Evolutionary conservation across 805 yeast species (phyloP).

Genomic region (Starmerella scarabaei): DNA sequence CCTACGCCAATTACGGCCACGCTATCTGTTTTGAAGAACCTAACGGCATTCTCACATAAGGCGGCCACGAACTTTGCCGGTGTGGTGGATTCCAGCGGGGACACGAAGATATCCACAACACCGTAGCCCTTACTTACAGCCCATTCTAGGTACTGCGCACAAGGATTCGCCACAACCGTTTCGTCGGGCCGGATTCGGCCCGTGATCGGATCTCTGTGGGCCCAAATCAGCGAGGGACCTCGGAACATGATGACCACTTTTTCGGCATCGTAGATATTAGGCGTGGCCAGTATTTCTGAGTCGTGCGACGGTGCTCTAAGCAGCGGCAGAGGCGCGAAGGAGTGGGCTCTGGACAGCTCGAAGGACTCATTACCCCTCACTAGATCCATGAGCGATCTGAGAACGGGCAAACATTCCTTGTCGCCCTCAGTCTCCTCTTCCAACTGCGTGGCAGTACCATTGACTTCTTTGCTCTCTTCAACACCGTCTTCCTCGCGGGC

Average conservation of each 20-base stretch:
- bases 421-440: not conserved
- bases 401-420: constrained; percentile 1
- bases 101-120: constrained; percentile 49
- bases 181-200: constrained; percentile 65
- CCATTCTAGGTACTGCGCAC: constrained; percentile 60
- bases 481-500: constrained; percentile 9
- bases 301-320: constrained; percentile 36
- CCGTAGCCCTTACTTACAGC: constrained; percentile 49
- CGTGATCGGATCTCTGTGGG: constrained; percentile 57
- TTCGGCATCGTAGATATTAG: constrained; percentile 46
- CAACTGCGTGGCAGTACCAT: not conserved
- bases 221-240: constrained; percentile 91
- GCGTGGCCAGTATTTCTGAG: constrained; percentile 58
- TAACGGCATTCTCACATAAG: constrained; percentile 83
- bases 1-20: constrained; percentile 79
- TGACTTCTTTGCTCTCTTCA: not conserved
- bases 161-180: constrained; percentile 64
- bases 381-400: constrained; percentile 45
- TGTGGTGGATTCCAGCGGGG: constrained; percentile 14
- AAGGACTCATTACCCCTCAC: constrained; percentile 57
- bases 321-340: constrained; percentile 59
- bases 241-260: constrained; percentile 62
- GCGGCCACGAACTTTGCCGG: constrained; percentile 39
- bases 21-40: constrained; percentile 58
- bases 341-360: constrained; percentile 38